Evolutionary conservation across 2,329 filamentous ascomycete genomes (phyloP).

Genomic region (Alternaria tenuissima): DNA sequence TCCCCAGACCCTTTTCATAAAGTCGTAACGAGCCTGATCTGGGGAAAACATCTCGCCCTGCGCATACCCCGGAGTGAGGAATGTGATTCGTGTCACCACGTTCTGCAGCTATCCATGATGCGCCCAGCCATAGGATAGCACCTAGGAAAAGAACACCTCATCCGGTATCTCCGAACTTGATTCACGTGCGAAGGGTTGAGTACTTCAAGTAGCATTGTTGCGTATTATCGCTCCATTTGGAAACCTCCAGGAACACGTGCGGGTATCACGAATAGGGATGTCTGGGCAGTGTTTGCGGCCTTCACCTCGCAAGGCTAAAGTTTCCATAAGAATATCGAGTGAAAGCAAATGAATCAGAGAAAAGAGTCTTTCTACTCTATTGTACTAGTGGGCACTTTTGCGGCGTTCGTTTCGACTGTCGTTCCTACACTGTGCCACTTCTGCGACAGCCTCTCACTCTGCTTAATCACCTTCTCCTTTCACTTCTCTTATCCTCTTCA

Average conservation of each 20-base stretch:
- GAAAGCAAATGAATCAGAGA: not conserved
- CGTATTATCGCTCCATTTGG: slow-evolving; percentile 1
- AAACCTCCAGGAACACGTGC: not conserved
- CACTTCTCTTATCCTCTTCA: not conserved
- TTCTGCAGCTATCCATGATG: not conserved
- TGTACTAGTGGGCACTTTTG: not conserved
- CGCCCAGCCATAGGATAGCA: not conserved
- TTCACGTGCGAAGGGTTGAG: not conserved
- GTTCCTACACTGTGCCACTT: not conserved
- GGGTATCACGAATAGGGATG: not conserved
- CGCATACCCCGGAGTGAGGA: too few species aligned
- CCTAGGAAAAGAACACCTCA: not conserved
- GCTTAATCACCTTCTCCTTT: not conserved
- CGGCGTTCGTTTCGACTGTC: not conserved
- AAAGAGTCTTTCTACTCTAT: not conserved
- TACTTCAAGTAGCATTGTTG: not conserved
- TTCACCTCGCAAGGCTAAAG: not conserved
- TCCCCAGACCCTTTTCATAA: too few species aligned
- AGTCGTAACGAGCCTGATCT: too few species aligned
- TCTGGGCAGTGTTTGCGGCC: not conserved
- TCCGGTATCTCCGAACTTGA: not conserved
- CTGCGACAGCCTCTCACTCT: not conserved
- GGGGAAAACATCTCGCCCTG: too few species aligned
- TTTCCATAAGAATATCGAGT: not conserved
- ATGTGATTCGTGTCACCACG: not conserved